Percentiles rank a stretch among this genome's conserved stretches.
Evolutionary conservation across 2,329 filamentous ascomycete species (phyloP).

Genomic region (Tolypocladium paradoxum): DNA sequence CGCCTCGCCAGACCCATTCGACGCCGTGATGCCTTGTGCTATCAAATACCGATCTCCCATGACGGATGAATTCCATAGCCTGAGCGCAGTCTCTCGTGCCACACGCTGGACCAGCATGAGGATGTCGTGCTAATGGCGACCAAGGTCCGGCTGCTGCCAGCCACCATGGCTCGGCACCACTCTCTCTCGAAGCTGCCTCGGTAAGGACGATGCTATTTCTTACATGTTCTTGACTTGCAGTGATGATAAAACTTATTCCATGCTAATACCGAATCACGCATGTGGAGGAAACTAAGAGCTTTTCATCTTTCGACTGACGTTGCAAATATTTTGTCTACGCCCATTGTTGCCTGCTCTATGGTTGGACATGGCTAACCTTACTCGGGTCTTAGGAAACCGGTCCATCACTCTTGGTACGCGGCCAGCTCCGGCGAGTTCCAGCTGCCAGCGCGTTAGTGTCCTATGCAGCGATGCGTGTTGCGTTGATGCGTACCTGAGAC

Average conservation of each 20-base stretch:
- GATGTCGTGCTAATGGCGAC: not conserved
- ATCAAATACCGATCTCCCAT: conserved; percentile 33
- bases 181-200: conserved; percentile 1
- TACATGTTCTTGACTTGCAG: conserved; percentile 18
- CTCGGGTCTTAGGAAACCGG: conserved; percentile 3
- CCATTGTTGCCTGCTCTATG: conserved; percentile 8
- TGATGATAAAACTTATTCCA: conserved; percentile 65
- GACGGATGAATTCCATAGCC: conserved; percentile 25
- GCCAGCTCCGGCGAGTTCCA: conserved; percentile 36
- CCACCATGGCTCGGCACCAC: not conserved
- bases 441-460: conserved; percentile 15
- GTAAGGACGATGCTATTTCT: conserved; percentile 15
- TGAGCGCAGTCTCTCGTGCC: conserved; percentile 11
- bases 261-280: conserved; percentile 62
- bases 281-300: conserved; percentile 62
- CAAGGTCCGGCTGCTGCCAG: not conserved
- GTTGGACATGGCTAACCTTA: conserved; percentile 7
- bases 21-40: conserved; percentile 29
- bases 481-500: conserved; percentile 47
- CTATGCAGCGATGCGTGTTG: not conserved
- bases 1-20: not conserved
- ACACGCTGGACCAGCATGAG: not conserved
- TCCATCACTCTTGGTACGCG: conserved; percentile 34
- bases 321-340: conserved; percentile 18
- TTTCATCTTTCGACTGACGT: conserved; percentile 79